Conservation (phyloP, 495 filamentous ascomycete species). For the Talaromyces ruber region DNA sequence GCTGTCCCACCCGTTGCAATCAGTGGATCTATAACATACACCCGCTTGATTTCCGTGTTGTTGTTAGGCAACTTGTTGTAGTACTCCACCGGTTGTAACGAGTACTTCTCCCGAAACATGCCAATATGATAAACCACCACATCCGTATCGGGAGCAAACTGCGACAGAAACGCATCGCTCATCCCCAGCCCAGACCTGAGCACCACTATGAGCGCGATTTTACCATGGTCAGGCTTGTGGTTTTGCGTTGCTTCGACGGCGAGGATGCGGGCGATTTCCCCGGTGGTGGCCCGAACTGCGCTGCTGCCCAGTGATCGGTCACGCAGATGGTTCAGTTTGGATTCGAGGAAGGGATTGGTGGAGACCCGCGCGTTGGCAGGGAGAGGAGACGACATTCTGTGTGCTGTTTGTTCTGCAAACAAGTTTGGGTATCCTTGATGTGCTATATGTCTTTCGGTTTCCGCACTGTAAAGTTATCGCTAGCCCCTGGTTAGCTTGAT, state of each 20-base stretch:
- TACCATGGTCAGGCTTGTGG: slow-evolving; percentile 6
- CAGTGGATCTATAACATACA: slow-evolving; percentile 78
- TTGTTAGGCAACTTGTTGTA: slow-evolving; percentile 81
- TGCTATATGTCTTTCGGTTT: not conserved
- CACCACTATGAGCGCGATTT: slow-evolving; percentile 19
- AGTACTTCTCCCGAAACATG: slow-evolving; percentile 73
- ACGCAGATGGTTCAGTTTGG: slow-evolving; percentile 16
- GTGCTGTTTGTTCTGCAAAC: not conserved
- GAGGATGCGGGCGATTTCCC: slow-evolving; percentile 11
- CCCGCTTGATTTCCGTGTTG: slow-evolving; percentile 38
- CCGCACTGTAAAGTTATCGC: not conserved
- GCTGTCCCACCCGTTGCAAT: slow-evolving; percentile 87
- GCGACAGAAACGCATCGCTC: slow-evolving; percentile 17
- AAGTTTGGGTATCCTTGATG: not conserved
- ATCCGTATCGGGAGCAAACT: slow-evolving; percentile 10
- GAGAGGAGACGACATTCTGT: not conserved
- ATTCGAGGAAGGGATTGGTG: slow-evolving; percentile 8
- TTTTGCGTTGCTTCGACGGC: slow-evolving; percentile 6
- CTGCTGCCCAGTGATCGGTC: slow-evolving; percentile 14
- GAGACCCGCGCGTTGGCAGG: slow-evolving; percentile 9
- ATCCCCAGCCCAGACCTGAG: slow-evolving; percentile 24
- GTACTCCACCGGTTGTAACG: slow-evolving; percentile 82
- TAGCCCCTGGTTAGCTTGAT: not conserved
- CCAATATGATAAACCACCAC: slow-evolving; percentile 68
- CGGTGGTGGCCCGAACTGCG: slow-evolving; percentile 16